Percentiles rank a stretch among this genome's conserved stretches.
Evolutionary conservation across 768 basidiomycete genomes (phyloP).

Genomic region (Roridomyces roridus): DNA sequence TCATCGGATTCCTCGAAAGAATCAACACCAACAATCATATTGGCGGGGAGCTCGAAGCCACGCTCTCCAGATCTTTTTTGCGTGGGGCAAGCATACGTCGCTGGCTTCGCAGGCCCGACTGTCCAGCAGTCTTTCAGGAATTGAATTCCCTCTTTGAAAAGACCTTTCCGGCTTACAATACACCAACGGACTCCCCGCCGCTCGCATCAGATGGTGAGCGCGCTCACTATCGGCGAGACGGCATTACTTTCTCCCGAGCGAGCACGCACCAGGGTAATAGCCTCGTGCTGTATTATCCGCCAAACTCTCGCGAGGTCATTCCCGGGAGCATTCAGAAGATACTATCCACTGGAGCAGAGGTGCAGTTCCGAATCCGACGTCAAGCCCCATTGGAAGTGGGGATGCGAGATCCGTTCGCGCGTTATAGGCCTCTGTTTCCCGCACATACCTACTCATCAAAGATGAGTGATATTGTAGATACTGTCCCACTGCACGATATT

Average conservation of each 20-base stretch:
- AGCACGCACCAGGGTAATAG: constrained; percentile 11
- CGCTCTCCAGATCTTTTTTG: constrained; percentile 14
- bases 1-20: constrained; percentile 42
- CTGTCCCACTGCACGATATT: no score
- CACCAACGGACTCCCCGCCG: background rate
- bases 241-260: constrained; percentile 9
- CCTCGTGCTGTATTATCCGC: background rate
- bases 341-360: background rate
- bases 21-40: constrained; percentile 37
- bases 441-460: no score
- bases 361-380: background rate
- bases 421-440: no score
- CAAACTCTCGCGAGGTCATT: background rate
- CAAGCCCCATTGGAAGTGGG: background rate
- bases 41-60: constrained; percentile 26
- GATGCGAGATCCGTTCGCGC: constrained; percentile 1
- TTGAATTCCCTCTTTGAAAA: constrained; percentile 10
- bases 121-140: constrained; percentile 15
- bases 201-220: background rate
- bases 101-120: constrained; percentile 28
- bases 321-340: constrained; percentile 11
- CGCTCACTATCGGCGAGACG: background rate
- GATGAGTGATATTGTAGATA: no score
- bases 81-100: constrained; percentile 16
- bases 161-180: constrained; percentile 4